Evolutionary conservation across 2,329 filamentous ascomycete species (phyloP).

Genomic region (Penicillium rolfsii): DNA sequence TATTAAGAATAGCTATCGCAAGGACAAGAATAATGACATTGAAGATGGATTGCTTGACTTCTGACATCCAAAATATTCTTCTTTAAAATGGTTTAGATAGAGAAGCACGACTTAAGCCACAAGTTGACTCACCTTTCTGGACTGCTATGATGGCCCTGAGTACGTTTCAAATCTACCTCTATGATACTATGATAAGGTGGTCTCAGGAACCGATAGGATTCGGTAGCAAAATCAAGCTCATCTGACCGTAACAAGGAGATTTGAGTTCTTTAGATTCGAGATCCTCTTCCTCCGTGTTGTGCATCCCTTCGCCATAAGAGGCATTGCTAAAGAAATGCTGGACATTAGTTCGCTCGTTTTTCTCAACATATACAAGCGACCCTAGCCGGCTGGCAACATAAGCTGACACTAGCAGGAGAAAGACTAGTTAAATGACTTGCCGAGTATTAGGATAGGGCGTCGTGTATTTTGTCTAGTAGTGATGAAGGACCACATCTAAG

Average conservation of each 20-base stretch:
- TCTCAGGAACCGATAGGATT: background rate
- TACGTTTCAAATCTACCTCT: constrained; percentile 8
- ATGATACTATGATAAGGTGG: constrained; percentile 4
- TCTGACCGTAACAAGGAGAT: background rate
- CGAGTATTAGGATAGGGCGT: background rate
- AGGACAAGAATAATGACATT: background rate
- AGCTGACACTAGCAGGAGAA: background rate
- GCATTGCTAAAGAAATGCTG: background rate
- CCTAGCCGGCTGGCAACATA: background rate
- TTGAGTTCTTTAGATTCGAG: background rate
- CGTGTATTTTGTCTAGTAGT: background rate
- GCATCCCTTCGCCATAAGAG: background rate
- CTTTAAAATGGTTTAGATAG: background rate
- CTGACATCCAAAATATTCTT: background rate
- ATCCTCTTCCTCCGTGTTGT: background rate
- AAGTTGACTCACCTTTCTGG: constrained; percentile 5
- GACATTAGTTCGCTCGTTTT: background rate
- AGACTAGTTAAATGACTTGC: background rate
- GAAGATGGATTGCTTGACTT: background rate
- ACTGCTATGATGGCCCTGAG: constrained; percentile 1
- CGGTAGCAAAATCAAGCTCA: background rate
- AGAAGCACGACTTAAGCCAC: background rate
- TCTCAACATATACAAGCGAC: background rate
- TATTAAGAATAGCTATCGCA: background rate
- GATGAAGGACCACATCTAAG: constrained; percentile 5